Base-by-base conservation (phyloP, 1,139 yeast species). In the Hyphopichia fennica region DNA sequence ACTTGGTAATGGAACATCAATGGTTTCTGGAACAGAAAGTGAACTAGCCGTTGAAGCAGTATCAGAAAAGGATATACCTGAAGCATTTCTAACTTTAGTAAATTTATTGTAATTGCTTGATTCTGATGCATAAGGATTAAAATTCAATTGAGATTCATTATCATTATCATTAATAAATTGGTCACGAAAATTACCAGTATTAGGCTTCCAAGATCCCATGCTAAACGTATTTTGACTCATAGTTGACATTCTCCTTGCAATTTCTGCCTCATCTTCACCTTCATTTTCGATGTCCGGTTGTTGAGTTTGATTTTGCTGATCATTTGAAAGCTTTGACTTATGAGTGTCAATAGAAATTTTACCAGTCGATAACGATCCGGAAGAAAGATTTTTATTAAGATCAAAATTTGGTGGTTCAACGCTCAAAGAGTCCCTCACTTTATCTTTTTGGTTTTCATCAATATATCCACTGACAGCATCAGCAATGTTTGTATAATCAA, bases 181-280 rank as follows among this genome's bases (percentile, higher is more conserved):
- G 47, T 76, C 81, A 40, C 83, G 65, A 55, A 59, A 77, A 40
- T 63, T 67, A 35, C 65, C 69, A 10, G 82, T 76, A 47, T 76
- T 71, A 3, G 82, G 82, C 45, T 70, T 67, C 82, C 82, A 77
- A 16, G 63, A 63, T 2, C 82, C 82, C 66, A 77, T 65, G 45
- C 67, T 73, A 52, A 76, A 56, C 27, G 79, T 63, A 31, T 55
- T 60, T 3, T 65, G 62, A 44, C 74, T 69, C 60, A 63, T 59
- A 3, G 73, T 65, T 1, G 77, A 70, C 11, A 53, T 63, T 45
- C 75, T 53, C 46, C 76, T 58, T 6, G 56, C 37, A 19, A 48
- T 18, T 19, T 45, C 41, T n/a, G 44, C 49, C 29, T 53, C 50
- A 32, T 36, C 36, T 32, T 32, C 41, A 29, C 44, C 42, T 1